Evolutionary conservation across 345 rosid genomes (phyloP).

Genomic region (Erucastrum elatum): DNA sequence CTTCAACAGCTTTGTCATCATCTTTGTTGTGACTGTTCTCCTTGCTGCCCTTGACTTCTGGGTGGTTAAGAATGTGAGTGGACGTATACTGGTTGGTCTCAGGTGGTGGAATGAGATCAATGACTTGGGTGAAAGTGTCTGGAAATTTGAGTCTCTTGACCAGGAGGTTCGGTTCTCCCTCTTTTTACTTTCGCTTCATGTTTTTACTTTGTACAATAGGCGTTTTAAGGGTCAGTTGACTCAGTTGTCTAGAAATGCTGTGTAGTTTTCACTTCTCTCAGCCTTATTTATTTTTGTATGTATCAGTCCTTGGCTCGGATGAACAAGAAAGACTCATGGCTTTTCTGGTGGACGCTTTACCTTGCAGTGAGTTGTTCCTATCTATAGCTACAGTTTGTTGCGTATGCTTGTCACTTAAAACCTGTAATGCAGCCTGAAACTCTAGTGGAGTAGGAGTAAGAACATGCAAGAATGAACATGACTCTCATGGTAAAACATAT

Average conservation of each 20-base stretch:
- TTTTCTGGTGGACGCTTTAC: slow-evolving; percentile 80
- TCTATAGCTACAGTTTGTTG: background rate
- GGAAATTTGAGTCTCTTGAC: slow-evolving; percentile 97
- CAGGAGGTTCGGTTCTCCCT: slow-evolving; percentile 82
- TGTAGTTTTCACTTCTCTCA: background rate
- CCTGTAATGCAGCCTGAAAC: slow-evolving; percentile 2
- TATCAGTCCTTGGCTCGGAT: slow-evolving; percentile 60
- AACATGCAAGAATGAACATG: slow-evolving; percentile 15
- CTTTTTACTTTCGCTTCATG: background rate
- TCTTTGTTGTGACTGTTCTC: slow-evolving; percentile 94
- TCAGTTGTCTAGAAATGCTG: background rate
- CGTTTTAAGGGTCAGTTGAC: background rate
- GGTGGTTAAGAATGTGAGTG: slow-evolving; percentile 99
- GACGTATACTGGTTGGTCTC: slow-evolving; percentile 95
- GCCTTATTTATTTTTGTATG: slow-evolving; percentile 1
- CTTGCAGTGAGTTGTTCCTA: slow-evolving; percentile 47
- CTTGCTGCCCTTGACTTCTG: slow-evolving; percentile 97
- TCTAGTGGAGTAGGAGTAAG: slow-evolving; percentile 9
- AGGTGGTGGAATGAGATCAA: slow-evolving; percentile 99
- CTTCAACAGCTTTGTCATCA: slow-evolving; percentile 83
- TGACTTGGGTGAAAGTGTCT: slow-evolving; percentile 96
- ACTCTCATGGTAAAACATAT: background rate
- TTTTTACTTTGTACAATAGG: background rate
- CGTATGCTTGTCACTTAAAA: background rate
- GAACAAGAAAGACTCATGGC: slow-evolving; percentile 70